These are phyloP conservation scores for Kwoniella shivajii DNA, from an alignment of 1,284 basidiomycete species.

Conservation along the genomic window DNA sequence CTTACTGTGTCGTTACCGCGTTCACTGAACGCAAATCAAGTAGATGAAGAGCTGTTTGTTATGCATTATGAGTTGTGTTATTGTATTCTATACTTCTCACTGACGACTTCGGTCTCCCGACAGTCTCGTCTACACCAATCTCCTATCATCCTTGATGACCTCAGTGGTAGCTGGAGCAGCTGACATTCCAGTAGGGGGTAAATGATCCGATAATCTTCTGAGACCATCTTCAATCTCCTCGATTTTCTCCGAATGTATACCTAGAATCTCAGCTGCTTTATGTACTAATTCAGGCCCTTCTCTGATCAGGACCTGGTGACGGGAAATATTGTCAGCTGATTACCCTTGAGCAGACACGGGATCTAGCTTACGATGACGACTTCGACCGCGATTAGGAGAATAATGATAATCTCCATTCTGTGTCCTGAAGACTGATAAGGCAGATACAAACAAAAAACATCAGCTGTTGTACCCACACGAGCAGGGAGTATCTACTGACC, in stretches of 20 bases:
- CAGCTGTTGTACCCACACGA: background rate
- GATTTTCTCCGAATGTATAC: background rate
- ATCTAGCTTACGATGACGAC: constrained; percentile 73
- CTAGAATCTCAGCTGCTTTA: constrained; percentile 15
- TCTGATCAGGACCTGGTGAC: constrained; percentile 28
- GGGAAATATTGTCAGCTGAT: background rate
- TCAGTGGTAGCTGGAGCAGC: background rate
- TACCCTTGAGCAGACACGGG: background rate
- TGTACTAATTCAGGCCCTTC: constrained; percentile 35
- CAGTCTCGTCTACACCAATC: background rate
- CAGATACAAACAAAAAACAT: background rate
- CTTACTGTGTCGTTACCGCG: too few species aligned
- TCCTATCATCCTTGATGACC: background rate
- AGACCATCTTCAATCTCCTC: constrained; percentile 8
- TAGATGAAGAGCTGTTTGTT: background rate
- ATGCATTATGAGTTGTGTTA: constrained; percentile 5
- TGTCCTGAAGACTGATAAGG: constrained; percentile 70
- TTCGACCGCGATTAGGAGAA: constrained; percentile 84
- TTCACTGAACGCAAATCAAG: too few species aligned
- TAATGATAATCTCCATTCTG: constrained; percentile 89
- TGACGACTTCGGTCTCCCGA: background rate
- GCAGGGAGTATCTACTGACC: constrained; percentile 54
- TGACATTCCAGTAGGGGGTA: constrained; percentile 1
- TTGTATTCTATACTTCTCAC: background rate
- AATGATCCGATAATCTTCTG: constrained; percentile 1